A percentile compares a stretch with the other conserved stretches of the same genome.
These are phyloP conservation scores for Aspergillus tubingensis DNA, from an alignment of 2,329 filamentous ascomycete species.

Conservation along the genomic window DNA sequence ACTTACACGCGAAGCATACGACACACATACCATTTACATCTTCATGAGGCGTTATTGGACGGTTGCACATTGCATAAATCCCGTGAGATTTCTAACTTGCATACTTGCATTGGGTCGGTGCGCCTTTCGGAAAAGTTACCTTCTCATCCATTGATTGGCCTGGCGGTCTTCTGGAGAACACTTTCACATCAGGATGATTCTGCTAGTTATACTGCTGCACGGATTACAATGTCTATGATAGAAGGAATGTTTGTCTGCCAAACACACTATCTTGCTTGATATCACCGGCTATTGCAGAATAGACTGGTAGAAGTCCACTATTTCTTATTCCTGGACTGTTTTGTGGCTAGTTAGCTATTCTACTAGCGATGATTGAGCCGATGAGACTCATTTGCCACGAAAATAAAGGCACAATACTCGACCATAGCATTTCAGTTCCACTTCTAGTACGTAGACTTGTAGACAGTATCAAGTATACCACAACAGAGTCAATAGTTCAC, in stretches of 20 bases:
- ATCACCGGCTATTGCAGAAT: background rate
- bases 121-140: constrained; percentile 1
- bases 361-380: background rate
- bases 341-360: background rate
- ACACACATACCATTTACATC: constrained; percentile 9
- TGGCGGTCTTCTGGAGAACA: background rate
- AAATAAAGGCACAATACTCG: background rate
- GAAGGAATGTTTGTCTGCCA: background rate
- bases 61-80: constrained; percentile 1
- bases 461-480: too few relatives aligned
- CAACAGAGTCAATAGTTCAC: too few relatives aligned
- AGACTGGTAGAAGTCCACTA: background rate
- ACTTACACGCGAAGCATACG: constrained; percentile 11
- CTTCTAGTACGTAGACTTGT: too few relatives aligned
- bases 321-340: background rate
- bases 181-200: background rate
- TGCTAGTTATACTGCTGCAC: background rate
- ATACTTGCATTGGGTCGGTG: background rate
- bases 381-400: background rate
- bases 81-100: background rate
- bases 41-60: constrained; percentile 14
- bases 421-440: background rate
- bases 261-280: background rate
- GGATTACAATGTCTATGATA: background rate
- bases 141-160: background rate